Evolutionary conservation across 768 basidiomycete species (phyloP).

Genomic region (Lactifluus pinguis): DNA sequence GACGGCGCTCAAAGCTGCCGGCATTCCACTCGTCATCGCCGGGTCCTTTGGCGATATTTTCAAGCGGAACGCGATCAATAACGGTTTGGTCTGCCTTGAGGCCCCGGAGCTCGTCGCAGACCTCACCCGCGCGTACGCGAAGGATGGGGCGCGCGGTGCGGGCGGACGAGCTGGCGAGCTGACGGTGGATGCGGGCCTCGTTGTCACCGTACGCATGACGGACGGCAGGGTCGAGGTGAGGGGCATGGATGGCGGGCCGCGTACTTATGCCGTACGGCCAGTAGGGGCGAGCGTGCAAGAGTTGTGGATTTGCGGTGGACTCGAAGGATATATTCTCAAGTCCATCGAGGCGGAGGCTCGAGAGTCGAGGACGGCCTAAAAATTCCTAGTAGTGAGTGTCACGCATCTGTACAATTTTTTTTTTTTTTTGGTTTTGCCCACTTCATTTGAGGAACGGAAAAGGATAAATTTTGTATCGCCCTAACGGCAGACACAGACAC

Average conservation of each 20-base stretch:
- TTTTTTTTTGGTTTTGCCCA: not conserved
- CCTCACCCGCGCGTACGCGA: slow-evolving; percentile 65
- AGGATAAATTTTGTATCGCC: not conserved
- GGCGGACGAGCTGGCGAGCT: slow-evolving; percentile 61
- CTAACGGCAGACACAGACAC: not conserved
- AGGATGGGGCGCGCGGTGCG: slow-evolving; percentile 62
- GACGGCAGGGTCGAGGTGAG: slow-evolving; percentile 59
- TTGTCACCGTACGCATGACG: slow-evolving; percentile 56
- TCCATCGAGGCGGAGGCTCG: slow-evolving; percentile 36
- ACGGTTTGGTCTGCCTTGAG: slow-evolving; percentile 92
- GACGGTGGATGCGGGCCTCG: slow-evolving; percentile 68
- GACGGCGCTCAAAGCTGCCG: slow-evolving; percentile 93
- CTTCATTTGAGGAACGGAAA: not conserved
- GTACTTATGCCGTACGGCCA: slow-evolving; percentile 57
- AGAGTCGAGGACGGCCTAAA: not conserved
- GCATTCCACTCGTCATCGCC: slow-evolving; percentile 88
- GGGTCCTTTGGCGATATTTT: slow-evolving; percentile 99
- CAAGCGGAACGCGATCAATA: slow-evolving; percentile 98
- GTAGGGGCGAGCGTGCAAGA: slow-evolving; percentile 96
- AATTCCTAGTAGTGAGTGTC: not conserved
- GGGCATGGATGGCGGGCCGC: slow-evolving; percentile 33
- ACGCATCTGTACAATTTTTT: not conserved
- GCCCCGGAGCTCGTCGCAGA: slow-evolving; percentile 83
- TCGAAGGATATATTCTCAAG: slow-evolving; percentile 88
- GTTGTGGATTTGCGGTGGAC: slow-evolving; percentile 89